These are phyloP conservation scores for Conticribra guillardii DNA, from an alignment of 108 stramenopile species.

Conservation along the genomic window DNA sequence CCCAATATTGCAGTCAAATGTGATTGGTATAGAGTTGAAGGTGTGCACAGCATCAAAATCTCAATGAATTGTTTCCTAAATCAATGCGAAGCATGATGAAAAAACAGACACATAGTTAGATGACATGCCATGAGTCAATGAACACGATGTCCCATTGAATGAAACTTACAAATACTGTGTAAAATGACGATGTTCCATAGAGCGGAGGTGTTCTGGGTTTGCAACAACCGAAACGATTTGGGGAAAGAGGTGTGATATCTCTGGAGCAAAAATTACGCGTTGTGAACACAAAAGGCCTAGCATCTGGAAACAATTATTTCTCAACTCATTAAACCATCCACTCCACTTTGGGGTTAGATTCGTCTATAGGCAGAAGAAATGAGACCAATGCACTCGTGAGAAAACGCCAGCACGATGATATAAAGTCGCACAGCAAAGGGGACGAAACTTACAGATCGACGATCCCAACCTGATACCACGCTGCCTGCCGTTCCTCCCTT, in stretches of 20 bases:
- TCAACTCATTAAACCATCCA: conserved; percentile 89
- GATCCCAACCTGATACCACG: conserved; percentile 73
- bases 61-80: conserved; percentile 85
- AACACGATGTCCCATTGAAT: neutral
- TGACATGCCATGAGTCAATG: neutral
- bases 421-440: neutral
- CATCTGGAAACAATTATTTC: conserved; percentile 81
- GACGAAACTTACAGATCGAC: conserved; percentile 55
- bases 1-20: conserved; percentile 82
- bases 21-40: conserved; percentile 77
- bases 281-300: conserved; percentile 76
- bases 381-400: too few species aligned
- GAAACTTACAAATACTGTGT: conserved; percentile 75
- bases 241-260: conserved; percentile 66
- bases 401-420: too few species aligned
- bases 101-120: neutral
- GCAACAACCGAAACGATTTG: conserved; percentile 67
- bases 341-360: conserved; percentile 89
- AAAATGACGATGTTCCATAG: conserved; percentile 90
- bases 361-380: conserved; percentile 5
- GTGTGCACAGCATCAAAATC: conserved; percentile 73
- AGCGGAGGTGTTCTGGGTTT: conserved; percentile 66
- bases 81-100: neutral
- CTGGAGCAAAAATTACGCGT: conserved; percentile 80
- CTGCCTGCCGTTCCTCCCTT: conserved; percentile 91